Evolutionary conservation across 1,139 yeast species (phyloP).

Genomic region (Geotrichum restrictum): DNA sequence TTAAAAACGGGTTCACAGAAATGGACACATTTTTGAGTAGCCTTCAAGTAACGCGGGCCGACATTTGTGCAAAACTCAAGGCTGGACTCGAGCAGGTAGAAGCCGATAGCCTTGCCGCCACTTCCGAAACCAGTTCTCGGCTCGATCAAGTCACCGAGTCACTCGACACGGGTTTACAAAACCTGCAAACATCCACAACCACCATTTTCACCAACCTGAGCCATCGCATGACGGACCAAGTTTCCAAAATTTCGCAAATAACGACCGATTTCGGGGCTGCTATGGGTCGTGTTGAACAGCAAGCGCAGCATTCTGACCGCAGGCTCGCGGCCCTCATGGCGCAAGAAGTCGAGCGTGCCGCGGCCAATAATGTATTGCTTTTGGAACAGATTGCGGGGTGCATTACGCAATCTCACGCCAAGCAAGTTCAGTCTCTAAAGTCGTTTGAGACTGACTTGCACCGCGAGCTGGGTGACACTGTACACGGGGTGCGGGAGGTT

Average conservation of each 20-base stretch:
- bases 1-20: not conserved
- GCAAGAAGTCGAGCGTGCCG: constrained; percentile 3
- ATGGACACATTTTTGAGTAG: constrained; percentile 2
- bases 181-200: not conserved
- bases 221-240: not conserved
- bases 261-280: not conserved
- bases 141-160: constrained; percentile 8
- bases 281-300: not conserved
- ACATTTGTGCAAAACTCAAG: constrained; percentile 7
- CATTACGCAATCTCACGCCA: not conserved
- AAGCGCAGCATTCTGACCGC: not conserved
- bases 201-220: not conserved
- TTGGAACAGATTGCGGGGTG: not conserved
- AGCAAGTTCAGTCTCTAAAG: not conserved
- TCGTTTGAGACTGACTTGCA: not conserved
- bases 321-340: not conserved
- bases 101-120: not conserved
- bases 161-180: not conserved
- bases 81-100: constrained; percentile 10
- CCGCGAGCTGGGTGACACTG: not conserved
- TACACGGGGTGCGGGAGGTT: not conserved
- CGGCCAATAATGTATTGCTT: not conserved
- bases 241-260: not conserved
- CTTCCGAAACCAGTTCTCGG: constrained; percentile 1
- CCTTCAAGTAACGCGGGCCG: constrained; percentile 6